Evolutionary conservation across 2,329 filamentous ascomycete species (phyloP).

Genomic region (Exophiala aquamarina): DNA sequence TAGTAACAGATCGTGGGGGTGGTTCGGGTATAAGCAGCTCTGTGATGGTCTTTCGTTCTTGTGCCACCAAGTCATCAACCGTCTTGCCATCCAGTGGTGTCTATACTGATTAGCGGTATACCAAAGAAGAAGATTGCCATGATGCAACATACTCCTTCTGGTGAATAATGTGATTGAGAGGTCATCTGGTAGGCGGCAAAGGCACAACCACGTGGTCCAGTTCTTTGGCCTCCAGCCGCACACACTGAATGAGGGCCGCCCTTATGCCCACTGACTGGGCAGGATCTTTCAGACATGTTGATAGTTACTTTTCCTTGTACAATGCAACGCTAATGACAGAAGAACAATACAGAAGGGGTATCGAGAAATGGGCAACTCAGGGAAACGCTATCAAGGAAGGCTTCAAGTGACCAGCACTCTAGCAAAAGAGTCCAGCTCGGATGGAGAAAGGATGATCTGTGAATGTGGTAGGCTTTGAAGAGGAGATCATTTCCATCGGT

Average conservation of each 20-base stretch:
- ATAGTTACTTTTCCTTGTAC: neutral
- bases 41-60: constrained; percentile 16
- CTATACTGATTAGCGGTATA: neutral
- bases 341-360: neutral
- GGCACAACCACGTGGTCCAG: constrained; percentile 16
- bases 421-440: neutral
- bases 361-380: neutral
- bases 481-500: neutral
- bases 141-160: constrained; percentile 10
- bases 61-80: constrained; percentile 10
- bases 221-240: constrained; percentile 11
- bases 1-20: constrained; percentile 10
- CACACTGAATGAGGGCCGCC: constrained; percentile 8
- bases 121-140: neutral
- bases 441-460: neutral
- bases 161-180: constrained; percentile 12
- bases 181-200: constrained; percentile 19
- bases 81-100: constrained; percentile 9
- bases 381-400: neutral
- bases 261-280: constrained; percentile 14
- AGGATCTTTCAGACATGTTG: constrained; percentile 15
- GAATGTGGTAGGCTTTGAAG: neutral
- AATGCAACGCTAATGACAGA: neutral
- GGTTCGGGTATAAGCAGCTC: constrained; percentile 14
- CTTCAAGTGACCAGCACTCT: neutral